These are phyloP conservation scores for Russula olivacea DNA, from an alignment of 768 basidiomycete species.

Conservation along the genomic window DNA sequence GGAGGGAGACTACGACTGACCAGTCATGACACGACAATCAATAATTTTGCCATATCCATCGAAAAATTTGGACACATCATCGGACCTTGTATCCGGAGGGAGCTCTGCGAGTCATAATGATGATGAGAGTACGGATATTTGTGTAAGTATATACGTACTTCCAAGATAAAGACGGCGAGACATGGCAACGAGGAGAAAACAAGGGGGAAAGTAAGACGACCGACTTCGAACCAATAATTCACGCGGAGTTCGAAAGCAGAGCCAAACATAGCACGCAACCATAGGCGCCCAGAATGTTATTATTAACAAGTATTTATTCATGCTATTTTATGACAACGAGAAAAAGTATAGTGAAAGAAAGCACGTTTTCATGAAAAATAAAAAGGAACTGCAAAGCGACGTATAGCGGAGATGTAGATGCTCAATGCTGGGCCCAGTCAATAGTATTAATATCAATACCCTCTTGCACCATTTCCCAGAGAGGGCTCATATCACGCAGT, in stretches of 20 bases:
- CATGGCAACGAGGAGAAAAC: conserved; percentile 45
- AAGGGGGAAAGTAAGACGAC: neutral
- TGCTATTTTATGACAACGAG: neutral
- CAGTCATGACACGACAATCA: conserved; percentile 93
- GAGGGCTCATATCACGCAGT: conserved; percentile 93
- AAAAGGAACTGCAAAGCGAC: neutral
- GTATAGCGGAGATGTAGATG: neutral
- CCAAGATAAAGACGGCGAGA: conserved; percentile 82
- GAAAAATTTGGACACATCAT: conserved; percentile 84
- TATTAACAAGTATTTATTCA: neutral
- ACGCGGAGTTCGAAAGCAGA: conserved; percentile 17
- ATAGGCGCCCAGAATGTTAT: neutral
- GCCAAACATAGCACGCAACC: conserved; percentile 22
- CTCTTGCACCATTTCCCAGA: conserved; percentile 99
- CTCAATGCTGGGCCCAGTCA: conserved; percentile 77
- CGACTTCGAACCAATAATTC: neutral
- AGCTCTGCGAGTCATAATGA: conserved; percentile 46
- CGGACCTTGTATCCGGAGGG: conserved; percentile 75
- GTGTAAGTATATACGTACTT: conserved; percentile 42
- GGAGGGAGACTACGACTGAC: conserved; percentile 38
- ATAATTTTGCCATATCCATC: conserved; percentile 84
- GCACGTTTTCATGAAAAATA: neutral
- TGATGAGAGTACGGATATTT: neutral
- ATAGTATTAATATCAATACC: conserved; percentile 95
- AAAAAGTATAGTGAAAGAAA: neutral